A percentile compares a stretch with the other conserved stretches of the same genome.
Evolutionary conservation across 352 stramenopile species (phyloP).

Genomic region (Pilasporangium apinafurcum): DNA sequence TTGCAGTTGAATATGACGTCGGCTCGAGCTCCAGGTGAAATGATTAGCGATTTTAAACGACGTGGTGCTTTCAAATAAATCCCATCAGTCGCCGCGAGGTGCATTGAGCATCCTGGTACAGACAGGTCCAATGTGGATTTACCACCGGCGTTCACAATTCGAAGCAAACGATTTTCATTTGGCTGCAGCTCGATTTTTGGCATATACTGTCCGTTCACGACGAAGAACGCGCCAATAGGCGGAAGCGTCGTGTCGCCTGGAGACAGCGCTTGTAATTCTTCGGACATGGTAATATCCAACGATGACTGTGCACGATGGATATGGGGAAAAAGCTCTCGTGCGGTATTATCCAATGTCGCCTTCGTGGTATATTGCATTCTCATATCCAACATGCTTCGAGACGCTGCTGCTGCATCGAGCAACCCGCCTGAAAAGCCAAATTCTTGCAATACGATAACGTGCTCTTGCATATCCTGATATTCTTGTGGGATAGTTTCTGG

Average conservation of each 20-base stretch:
- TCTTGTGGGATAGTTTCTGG: conserved; percentile 22
- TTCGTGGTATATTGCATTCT: conserved; percentile 40
- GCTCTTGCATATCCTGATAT: conserved; percentile 38
- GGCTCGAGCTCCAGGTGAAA: conserved; percentile 48
- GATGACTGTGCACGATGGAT: conserved; percentile 28
- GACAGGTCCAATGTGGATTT: conserved; percentile 47
- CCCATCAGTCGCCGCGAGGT: conserved; percentile 45
- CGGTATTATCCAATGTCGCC: conserved; percentile 19
- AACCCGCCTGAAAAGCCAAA: conserved; percentile 60
- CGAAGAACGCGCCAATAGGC: conserved; percentile 49
- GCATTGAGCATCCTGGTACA: conserved; percentile 54
- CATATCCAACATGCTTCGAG: conserved; percentile 41
- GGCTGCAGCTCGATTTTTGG: conserved; percentile 49
- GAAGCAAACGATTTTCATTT: conserved; percentile 47
- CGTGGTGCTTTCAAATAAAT: conserved; percentile 42
- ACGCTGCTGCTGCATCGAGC: conserved; percentile 36
- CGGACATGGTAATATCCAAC: conserved; percentile 13
- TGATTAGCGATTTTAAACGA: conserved; percentile 28
- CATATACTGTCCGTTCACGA: conserved; percentile 65
- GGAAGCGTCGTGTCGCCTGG: conserved; percentile 10
- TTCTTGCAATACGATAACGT: conserved; percentile 51
- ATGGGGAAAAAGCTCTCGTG: conserved; percentile 32
- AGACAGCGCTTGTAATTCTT: conserved; percentile 10
- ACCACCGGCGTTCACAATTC: conserved; percentile 54
- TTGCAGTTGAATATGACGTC: conserved; percentile 61